Conservation (phyloP, 306 rosid species). For the Cucurbita ficifolia region DNA sequence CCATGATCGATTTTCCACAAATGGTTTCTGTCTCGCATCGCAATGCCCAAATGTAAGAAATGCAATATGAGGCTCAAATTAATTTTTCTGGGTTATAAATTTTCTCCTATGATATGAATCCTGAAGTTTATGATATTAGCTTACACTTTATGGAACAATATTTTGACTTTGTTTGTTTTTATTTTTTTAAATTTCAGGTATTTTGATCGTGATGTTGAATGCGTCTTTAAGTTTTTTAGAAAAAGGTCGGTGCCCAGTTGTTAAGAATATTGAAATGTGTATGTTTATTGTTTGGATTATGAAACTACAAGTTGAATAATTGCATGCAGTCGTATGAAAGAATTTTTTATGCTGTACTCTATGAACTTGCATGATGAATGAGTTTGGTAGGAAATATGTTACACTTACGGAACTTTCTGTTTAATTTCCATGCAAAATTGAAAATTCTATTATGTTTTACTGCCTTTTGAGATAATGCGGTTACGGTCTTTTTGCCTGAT, state of each 20-base stretch:
- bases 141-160: not conserved
- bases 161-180: not conserved
- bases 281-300: not conserved
- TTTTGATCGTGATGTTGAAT: slow-evolving; percentile 94
- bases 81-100: not conserved
- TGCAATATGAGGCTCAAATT: not conserved
- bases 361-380: not conserved
- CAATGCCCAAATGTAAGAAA: slow-evolving; percentile 76
- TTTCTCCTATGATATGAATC: not conserved
- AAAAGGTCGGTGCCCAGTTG: slow-evolving; percentile 45
- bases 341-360: not conserved
- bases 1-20: slow-evolving; percentile 91
- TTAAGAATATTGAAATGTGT: not conserved
- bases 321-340: not conserved
- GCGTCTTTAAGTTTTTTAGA: slow-evolving; percentile 69
- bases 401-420: not conserved
- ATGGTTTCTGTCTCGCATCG: slow-evolving; percentile 87
- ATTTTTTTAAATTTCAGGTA: slow-evolving; percentile 42
- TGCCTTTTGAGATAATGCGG: not conserved
- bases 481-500: not conserved
- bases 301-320: not conserved
- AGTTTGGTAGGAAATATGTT: not conserved
- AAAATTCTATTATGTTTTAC: not conserved
- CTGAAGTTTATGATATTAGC: not conserved
- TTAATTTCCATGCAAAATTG: not conserved